Evolutionary conservation across 768 basidiomycete species (phyloP), one percentile per base, ranked within the genome.

Genomic region (Phlebiopsis flavidoalba): DNA sequence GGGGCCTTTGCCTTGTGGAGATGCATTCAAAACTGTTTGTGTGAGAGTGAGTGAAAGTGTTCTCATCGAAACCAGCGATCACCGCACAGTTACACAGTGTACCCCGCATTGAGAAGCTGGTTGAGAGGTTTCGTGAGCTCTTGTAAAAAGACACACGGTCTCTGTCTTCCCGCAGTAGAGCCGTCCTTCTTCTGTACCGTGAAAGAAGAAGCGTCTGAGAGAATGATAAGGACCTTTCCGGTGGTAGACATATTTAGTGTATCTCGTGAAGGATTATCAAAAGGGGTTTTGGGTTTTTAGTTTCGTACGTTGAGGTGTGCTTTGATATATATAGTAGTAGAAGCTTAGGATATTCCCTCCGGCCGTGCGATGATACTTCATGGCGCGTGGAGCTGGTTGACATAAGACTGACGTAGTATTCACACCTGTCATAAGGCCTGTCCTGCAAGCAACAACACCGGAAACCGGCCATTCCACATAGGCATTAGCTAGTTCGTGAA

Each of bases 81-180:
- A 31, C 56, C 66, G n/a, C 63, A 67, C 66, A 2, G 65, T 66
- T 8, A 67, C 64, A 3, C 64, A 3, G 59, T 49, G 56, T 66
- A 69, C 24, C 67, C 69, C n/a, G 66, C 64, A 62, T 70, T 67
- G 31, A 71, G 62, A 15, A 71, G 59, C 53, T 65, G 56, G 12
- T 31, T 45, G 36, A 70, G 66, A 12, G 67, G 70, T 54, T 66
- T 66, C 4, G 69, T 65, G 33, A 71, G 66, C 64, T 70, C 70
- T 6, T 59, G 61, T n/a, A 68, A 62, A 62, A 68, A 66, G 40
- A 69, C 43, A n/a, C 66, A 65, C 7, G 66, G 63, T 52, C 65
- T 61, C 46, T 69, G 62, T 31, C 26, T 31, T 8, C 65, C 60
- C 1, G 55, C n/a, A 37, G 60, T 48, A 0, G 59, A 50, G 21